These are phyloP conservation scores for Monilinia polystroma DNA, from an alignment of 2,329 filamentous ascomycete species.

Conservation along the genomic window DNA sequence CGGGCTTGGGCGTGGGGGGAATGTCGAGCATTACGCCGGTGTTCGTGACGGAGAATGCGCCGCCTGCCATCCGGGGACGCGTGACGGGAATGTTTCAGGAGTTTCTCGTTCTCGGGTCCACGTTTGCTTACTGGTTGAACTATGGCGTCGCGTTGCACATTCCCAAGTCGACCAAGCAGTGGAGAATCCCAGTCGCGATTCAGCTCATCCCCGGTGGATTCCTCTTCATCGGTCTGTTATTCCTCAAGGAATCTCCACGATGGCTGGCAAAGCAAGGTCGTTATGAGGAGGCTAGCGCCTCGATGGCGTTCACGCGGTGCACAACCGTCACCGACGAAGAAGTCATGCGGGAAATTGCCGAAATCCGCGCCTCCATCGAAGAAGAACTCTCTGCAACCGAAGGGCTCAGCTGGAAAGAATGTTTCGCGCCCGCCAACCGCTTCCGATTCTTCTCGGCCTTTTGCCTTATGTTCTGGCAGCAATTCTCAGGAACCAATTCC, in stretches of 20 bases:
- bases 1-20: constrained; percentile 46
- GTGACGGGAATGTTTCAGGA: constrained; percentile 47
- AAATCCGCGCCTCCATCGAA: constrained; percentile 64
- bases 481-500: constrained; percentile 31
- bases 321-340: constrained; percentile 56
- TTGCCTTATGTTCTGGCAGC: constrained; percentile 50
- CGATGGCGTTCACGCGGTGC: constrained; percentile 58
- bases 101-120: constrained; percentile 43
- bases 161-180: constrained; percentile 43
- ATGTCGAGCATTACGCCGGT: constrained; percentile 50
- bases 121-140: constrained; percentile 59
- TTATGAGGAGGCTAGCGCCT: constrained; percentile 54
- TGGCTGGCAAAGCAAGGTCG: constrained; percentile 67
- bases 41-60: constrained; percentile 48
- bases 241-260: constrained; percentile 50
- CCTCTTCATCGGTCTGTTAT: constrained; percentile 43
- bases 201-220: constrained; percentile 32
- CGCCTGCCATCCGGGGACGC: constrained; percentile 44
- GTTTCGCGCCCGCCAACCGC: constrained; percentile 35
- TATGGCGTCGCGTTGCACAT: constrained; percentile 40
- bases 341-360: constrained; percentile 58
- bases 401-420: constrained; percentile 59
- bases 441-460: constrained; percentile 45
- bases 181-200: constrained; percentile 47
- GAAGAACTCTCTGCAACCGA: constrained; percentile 69